A percentile compares a stretch with the other conserved stretches of the same genome.
Evolutionary conservation across 306 rosid genomes (phyloP).

Genomic region (Hippophae gyantsensis): DNA sequence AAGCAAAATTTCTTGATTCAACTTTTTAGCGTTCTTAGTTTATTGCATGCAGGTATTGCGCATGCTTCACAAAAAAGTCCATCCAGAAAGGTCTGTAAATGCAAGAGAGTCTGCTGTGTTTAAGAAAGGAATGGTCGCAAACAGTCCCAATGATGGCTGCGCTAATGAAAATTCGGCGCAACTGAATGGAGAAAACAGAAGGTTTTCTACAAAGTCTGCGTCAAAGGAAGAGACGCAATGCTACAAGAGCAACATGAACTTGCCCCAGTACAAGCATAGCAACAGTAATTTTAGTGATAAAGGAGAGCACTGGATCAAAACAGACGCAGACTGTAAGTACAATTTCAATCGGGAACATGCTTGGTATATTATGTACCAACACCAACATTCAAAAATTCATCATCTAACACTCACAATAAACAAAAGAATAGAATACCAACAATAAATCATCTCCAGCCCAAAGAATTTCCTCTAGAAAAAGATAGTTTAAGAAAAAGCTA

Average conservation of each 20-base stretch:
- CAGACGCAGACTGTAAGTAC: slow-evolving; percentile 88
- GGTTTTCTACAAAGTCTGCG: slow-evolving; percentile 21
- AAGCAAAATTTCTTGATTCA: background rate
- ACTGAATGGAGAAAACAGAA: slow-evolving; percentile 24
- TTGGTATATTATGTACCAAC: background rate
- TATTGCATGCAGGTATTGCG: slow-evolving; percentile 52
- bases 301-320: slow-evolving; percentile 83
- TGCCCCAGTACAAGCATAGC: slow-evolving; percentile 27
- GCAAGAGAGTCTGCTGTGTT: slow-evolving; percentile 26
- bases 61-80: slow-evolving; percentile 56
- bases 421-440: background rate
- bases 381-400: slow-evolving; percentile 2
- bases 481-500: too few species aligned
- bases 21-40: slow-evolving; percentile 17
- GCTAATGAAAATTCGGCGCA: slow-evolving; percentile 21
- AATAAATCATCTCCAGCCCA: too few species aligned
- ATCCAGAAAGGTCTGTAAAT: slow-evolving; percentile 47
- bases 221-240: slow-evolving; percentile 27
- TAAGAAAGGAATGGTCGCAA: slow-evolving; percentile 27
- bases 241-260: slow-evolving; percentile 30
- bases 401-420: background rate
- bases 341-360: slow-evolving; percentile 3
- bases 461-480: too few species aligned
- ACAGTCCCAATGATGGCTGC: slow-evolving; percentile 23
- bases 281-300: slow-evolving; percentile 37